Conservation (phyloP, 139 green algal genomes). For the Micractinium sp. region DNA sequence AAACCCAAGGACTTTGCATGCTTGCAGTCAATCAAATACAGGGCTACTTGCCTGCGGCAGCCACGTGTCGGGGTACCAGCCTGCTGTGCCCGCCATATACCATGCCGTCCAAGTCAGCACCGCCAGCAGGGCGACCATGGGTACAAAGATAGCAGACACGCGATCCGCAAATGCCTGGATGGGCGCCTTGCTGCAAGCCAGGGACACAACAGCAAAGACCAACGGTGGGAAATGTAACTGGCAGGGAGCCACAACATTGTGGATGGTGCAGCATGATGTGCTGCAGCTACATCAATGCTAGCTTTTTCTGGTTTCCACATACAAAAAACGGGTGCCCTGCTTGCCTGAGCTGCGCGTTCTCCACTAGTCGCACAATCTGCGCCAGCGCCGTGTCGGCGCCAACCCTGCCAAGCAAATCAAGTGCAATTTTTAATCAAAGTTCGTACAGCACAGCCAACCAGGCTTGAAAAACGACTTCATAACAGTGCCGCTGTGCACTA, state of each 20-base stretch:
- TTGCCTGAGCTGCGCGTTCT: slow-evolving; percentile 86
- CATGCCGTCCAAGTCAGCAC: slow-evolving; percentile 81
- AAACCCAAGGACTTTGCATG: neutral
- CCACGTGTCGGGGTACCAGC: slow-evolving; percentile 66
- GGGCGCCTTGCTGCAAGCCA: slow-evolving; percentile 83
- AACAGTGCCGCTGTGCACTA: neutral
- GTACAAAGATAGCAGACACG: slow-evolving; percentile 90
- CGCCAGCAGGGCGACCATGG: slow-evolving; percentile 82
- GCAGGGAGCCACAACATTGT: neutral
- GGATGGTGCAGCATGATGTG: neutral
- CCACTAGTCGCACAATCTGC: slow-evolving; percentile 96
- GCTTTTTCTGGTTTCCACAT: neutral
- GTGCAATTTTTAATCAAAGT: no score
- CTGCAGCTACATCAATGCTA: neutral
- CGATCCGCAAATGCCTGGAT: slow-evolving; percentile 92
- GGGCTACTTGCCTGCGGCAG: slow-evolving; percentile 62
- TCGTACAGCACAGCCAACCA: no score
- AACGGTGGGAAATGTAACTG: neutral
- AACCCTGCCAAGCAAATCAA: slow-evolving; percentile 48
- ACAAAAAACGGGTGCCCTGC: neutral
- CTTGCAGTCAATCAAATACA: neutral
- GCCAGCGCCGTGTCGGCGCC: slow-evolving; percentile 85
- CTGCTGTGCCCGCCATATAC: slow-evolving; percentile 69
- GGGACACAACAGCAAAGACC: neutral
- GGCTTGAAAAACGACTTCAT: no score